Base-by-base conservation (phyloP, 2,329 filamentous ascomycete species). In the Septoria linicola region DNA sequence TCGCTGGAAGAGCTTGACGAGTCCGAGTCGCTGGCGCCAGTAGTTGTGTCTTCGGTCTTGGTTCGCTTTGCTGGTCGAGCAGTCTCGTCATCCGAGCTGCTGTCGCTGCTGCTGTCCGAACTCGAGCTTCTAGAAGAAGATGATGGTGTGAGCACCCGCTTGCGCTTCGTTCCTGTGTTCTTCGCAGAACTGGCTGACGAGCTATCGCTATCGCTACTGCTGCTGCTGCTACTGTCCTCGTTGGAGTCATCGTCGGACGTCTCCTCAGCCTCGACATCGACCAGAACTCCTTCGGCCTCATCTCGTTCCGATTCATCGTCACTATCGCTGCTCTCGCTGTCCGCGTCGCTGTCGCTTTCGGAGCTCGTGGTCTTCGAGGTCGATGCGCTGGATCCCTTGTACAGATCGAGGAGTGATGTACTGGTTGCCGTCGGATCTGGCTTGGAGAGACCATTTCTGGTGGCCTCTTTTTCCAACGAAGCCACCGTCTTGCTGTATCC, bases 401-500 rank as follows among this genome's bases (percentile, higher is more conserved):
- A 67, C 13, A 65, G 53, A 8, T 55, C 57, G 32, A 63, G 41
- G 16, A 67, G 43, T 2, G 57, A 54, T 8, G n/a, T 23, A 7
- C 37, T 39, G 11, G 14, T 14, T 3, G 21, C 30, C 10, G 36
- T 11, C 3, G 25, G 13, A 23, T 42, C 30, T 16, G 41, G 41
- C 19, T 49, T 53, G 7, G 55, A 31, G 17, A 66, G 36, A 19
- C 59, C 63, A n/a, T 64, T 60, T 40, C 62, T 62, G 46, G 61
- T 57, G 11, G 67, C 66, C 44, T 70, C 66, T 30, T 65, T 65
- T 25, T 61, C 41, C 14, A 70, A 53, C 3, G 64, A 59, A 21
- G 54, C 57, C 23, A 64, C 55, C 2, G 66, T 64, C 54, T 67
- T 65, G 19, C 55, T 55, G 55, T 63, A 69, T 16, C 66, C 66